Conservation (phyloP, 2,329 filamentous ascomycete species). For the Bimuria novae-zelandiae region DNA sequence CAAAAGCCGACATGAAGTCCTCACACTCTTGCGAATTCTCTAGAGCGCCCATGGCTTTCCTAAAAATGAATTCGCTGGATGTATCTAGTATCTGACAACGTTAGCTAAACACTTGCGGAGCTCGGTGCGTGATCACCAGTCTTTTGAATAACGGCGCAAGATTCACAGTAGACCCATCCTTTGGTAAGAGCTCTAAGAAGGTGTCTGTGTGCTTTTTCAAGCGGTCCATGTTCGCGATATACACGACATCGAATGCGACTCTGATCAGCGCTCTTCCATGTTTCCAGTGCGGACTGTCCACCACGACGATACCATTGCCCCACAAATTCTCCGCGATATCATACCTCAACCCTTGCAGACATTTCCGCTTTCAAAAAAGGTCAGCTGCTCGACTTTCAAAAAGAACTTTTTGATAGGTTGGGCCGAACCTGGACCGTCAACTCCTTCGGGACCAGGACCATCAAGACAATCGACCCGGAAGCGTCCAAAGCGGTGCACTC, state of each 20-base stretch:
- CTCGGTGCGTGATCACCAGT: slow-evolving; percentile 4
- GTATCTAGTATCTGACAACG: slow-evolving; percentile 19
- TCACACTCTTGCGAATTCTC: slow-evolving; percentile 2
- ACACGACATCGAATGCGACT: slow-evolving; percentile 4
- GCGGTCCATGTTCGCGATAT: slow-evolving; percentile 8
- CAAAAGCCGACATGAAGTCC: slow-evolving; percentile 20
- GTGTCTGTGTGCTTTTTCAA: slow-evolving; percentile 19
- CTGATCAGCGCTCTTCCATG: slow-evolving; percentile 7
- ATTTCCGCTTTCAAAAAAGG: slow-evolving; percentile 5
- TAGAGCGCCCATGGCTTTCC: slow-evolving; percentile 15
- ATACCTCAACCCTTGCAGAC: slow-evolving; percentile 2
- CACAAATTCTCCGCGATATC: background rate
- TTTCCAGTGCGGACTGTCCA: slow-evolving; percentile 6
- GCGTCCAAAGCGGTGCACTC: no score
- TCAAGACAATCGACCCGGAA: no score
- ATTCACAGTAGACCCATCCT: slow-evolving; percentile 27
- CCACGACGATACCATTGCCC: slow-evolving; percentile 9
- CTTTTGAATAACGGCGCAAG: slow-evolving; percentile 33
- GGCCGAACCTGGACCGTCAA: no score
- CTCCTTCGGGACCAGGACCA: no score
- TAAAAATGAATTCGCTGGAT: slow-evolving; percentile 24
- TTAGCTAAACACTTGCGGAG: no score
- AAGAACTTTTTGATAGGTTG: slow-evolving; percentile 16
- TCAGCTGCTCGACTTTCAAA: slow-evolving; percentile 15
- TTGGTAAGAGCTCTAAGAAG: slow-evolving; percentile 26